Percentiles rank a stretch among this genome's conserved stretches.
phyloP scores from a whole-genome alignment of 495 filamentous ascomycete species.

The Penicillium bialowiezense region DNA sequence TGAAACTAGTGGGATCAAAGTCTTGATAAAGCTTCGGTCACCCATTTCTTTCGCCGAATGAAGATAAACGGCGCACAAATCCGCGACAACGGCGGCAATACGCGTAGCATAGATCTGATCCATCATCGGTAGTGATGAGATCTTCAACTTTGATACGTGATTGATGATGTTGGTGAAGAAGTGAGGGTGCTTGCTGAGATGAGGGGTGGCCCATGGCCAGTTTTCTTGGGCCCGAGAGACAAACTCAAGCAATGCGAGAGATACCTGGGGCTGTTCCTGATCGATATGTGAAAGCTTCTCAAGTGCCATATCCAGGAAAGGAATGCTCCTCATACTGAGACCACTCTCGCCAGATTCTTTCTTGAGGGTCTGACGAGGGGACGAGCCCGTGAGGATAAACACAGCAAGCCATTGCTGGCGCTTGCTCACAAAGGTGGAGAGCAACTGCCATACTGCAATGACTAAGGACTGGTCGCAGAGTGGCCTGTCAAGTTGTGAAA shows the following conservation, averaged over 20 bases:
- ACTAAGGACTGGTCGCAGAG: conserved; percentile 58
- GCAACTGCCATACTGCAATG: conserved; percentile 74
- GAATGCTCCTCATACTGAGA: conserved; percentile 46
- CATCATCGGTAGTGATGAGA: conserved; percentile 39
- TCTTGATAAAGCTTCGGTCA: conserved; percentile 61
- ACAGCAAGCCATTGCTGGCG: conserved; percentile 95
- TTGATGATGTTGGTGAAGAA: conserved; percentile 69
- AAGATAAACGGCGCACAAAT: conserved; percentile 87
- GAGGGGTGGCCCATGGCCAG: conserved; percentile 86
- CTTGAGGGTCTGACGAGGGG: conserved; percentile 69
- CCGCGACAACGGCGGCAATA: conserved; percentile 77
- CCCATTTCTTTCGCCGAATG: conserved; percentile 74
- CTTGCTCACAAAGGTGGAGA: conserved; percentile 83
- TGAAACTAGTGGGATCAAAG: conserved; percentile 67
- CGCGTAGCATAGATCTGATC: conserved; percentile 57
- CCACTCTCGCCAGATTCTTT: conserved; percentile 40
- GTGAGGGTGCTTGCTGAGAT: conserved; percentile 65
- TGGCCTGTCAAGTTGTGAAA: conserved; percentile 77
- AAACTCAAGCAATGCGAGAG: conserved; percentile 78
- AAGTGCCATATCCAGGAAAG: conserved; percentile 73
- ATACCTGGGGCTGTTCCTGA: conserved; percentile 55
- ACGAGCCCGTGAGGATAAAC: conserved; percentile 83
- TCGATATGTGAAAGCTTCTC: conserved; percentile 69
- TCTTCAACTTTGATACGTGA: conserved; percentile 63
- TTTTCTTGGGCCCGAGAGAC: conserved; percentile 81